Evolutionary conservation across 805 yeast species (phyloP).

Genomic region (Deakozyma indianensis): DNA sequence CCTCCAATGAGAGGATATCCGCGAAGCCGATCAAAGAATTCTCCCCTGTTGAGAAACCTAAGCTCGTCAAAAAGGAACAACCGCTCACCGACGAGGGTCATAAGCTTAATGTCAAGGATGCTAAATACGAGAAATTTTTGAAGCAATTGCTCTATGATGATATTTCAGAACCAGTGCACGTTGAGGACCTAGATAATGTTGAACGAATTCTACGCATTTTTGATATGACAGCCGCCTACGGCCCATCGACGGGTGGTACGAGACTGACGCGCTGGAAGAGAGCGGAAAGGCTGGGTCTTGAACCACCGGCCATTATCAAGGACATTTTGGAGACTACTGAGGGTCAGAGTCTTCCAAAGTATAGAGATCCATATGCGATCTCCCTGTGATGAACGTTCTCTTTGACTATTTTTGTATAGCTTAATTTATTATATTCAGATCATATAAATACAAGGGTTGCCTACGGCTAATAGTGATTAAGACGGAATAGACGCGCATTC

Average conservation of each 20-base stretch:
- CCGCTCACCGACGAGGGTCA: too few relatives aligned
- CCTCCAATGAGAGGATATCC: background rate
- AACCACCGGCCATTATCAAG: slow-evolving; percentile 22
- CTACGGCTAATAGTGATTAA: slow-evolving; percentile 48
- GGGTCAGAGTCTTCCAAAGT: slow-evolving; percentile 3
- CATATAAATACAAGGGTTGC: background rate
- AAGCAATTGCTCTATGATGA: background rate
- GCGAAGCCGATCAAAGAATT: too few relatives aligned
- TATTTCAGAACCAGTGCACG: slow-evolving; percentile 11
- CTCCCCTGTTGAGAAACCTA: too few relatives aligned
- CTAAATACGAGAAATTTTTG: background rate
- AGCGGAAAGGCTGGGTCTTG: slow-evolving; percentile 21
- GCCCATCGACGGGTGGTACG: slow-evolving; percentile 26
- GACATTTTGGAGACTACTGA: slow-evolving; percentile 17
- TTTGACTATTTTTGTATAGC: background rate
- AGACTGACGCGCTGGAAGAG: slow-evolving; percentile 26
- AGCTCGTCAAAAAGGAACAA: too few relatives aligned
- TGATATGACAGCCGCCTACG: slow-evolving; percentile 21
- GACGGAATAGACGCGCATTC: slow-evolving; percentile 72
- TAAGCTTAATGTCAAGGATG: background rate
- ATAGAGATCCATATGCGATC: background rate
- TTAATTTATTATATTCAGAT: background rate
- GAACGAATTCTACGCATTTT: slow-evolving; percentile 21
- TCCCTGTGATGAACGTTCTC: too few relatives aligned
- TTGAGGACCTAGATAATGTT: slow-evolving; percentile 13